Conservation (phyloP, 495 filamentous ascomycete genomes). For the Aspergillus avenaceus region DNA sequence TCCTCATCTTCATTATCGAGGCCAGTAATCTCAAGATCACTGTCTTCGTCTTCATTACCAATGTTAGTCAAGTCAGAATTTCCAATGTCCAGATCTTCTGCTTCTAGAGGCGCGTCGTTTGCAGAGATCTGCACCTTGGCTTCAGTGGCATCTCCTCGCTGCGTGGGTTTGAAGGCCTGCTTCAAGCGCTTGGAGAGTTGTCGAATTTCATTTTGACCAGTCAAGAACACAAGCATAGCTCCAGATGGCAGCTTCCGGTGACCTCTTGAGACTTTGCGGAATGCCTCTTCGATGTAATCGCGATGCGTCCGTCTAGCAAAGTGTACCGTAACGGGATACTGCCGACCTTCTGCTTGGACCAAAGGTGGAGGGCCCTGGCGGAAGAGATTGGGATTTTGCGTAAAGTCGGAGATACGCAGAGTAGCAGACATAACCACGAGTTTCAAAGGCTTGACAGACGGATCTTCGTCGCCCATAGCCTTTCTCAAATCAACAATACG, state of each 20-base stretch:
- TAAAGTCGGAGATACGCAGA: conserved; percentile 83
- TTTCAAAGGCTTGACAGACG: conserved; percentile 72
- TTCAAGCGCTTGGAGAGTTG: conserved; percentile 73
- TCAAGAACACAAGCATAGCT: conserved; percentile 92
- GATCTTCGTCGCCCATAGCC: conserved; percentile 57
- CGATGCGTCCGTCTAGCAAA: conserved; percentile 78
- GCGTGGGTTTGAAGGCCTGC: conserved; percentile 60
- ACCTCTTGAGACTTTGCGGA: conserved; percentile 80
- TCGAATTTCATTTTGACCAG: conserved; percentile 86
- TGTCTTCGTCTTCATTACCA: conserved; percentile 23
- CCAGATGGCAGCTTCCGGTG: conserved; percentile 89
- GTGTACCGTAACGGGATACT: conserved; percentile 85
- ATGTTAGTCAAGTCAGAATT: conserved; percentile 44
- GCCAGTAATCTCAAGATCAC: conserved; percentile 45
- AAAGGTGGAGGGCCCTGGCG: conserved; percentile 70
- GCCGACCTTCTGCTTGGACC: conserved; percentile 88
- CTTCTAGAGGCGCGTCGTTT: conserved; percentile 74
- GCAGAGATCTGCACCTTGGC: conserved; percentile 70
- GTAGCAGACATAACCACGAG: conserved; percentile 99
- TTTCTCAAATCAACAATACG: conserved; percentile 78
- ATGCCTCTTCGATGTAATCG: conserved; percentile 88
- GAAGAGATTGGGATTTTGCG: conserved; percentile 77
- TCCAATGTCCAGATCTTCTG: conserved; percentile 84
- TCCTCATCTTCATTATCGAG: conserved; percentile 50
- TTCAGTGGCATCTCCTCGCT: conserved; percentile 46